Base-by-base conservation (phyloP, 441 rosid species). In the Euphorbia celastroides region DNA sequence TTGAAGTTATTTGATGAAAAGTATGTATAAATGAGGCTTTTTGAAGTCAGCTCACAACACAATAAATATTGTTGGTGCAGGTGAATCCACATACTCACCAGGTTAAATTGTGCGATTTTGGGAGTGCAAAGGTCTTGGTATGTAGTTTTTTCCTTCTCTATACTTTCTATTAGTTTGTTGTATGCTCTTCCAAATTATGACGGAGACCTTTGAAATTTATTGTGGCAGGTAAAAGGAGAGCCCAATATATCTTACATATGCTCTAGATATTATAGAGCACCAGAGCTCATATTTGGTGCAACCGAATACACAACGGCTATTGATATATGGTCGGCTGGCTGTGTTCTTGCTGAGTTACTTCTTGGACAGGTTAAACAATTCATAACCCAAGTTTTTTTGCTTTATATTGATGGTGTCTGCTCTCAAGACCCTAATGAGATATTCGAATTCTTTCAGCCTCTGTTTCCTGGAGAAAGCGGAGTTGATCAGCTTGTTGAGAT, bases 61-160 rank as follows among this genome's bases (percentile, higher is more conserved):
- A 10, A 26, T 11, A 55, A 22, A 46, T 64, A 70, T 32, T 60
- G 41, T 60, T 73, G 70, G 5, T 66, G 73, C 84, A 93, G 98
- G 97, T 91, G 55, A 89, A 94, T 78, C 99, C 97, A 0, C 99
- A 89, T 71, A 89, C 99, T 10, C 97, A 94, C 68, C 99, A 91
- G 84, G 94, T 94, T 60, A 94, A 94, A 73, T 79, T 91, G 51
- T 94, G 99, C 67, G 97, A 94, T 76, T 91, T 94, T 79, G 99
- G 99, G 61, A 91, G 99, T 74, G 97, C 99, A 12, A 94, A 94
- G 86, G 93, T 91, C 65, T 82, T 94, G 97, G 99, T 93, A 69
- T 4, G 87, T 55, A 76, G 19, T 27, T 77, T 17, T 58, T 12
- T 20, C 64, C 52, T 63, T 50, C 61, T 38, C 11, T 7, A 13